phyloP scores from a whole-genome alignment of 2,329 filamentous ascomycete genomes.

The Aspergillus aculeatus region DNA sequence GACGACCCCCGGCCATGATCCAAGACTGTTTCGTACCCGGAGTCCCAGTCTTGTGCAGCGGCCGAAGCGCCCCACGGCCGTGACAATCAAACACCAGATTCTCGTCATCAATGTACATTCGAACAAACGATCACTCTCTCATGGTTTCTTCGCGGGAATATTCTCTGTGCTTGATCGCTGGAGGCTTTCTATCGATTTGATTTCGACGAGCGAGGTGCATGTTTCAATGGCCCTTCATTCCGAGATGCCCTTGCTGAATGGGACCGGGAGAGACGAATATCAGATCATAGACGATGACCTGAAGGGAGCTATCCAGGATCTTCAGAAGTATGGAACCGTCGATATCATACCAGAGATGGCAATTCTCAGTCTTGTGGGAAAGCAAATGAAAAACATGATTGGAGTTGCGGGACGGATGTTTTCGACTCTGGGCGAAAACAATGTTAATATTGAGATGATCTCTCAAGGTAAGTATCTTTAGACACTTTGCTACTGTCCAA shows the following conservation, averaged over 20 bases:
- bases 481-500: not conserved
- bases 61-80: conserved; percentile 77
- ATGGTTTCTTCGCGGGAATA: conserved; percentile 92
- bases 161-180: conserved; percentile 87
- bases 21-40: conserved; percentile 52
- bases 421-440: conserved; percentile 85
- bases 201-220: conserved; percentile 94
- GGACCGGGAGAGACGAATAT: conserved; percentile 48
- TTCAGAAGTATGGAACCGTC: conserved; percentile 81
- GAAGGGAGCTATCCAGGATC: conserved; percentile 64
- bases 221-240: conserved; percentile 96
- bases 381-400: conserved; percentile 96
- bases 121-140: conserved; percentile 92
- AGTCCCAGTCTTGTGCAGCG: conserved; percentile 52
- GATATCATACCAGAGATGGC: conserved; percentile 91
- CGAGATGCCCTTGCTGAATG: conserved; percentile 57
- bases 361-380: conserved; percentile 89
- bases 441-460: conserved; percentile 99
- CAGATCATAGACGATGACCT: conserved; percentile 63
- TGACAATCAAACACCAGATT: conserved; percentile 97
- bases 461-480: conserved; percentile 71
- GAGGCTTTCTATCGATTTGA: conserved; percentile 88
- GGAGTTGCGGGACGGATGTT: conserved; percentile 95
- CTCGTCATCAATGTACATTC: conserved; percentile 97
- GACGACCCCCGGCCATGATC: conserved; percentile 56